Evolutionary conservation across 805 yeast genomes (phyloP).

Genomic region (Candida taoyuanica): DNA sequence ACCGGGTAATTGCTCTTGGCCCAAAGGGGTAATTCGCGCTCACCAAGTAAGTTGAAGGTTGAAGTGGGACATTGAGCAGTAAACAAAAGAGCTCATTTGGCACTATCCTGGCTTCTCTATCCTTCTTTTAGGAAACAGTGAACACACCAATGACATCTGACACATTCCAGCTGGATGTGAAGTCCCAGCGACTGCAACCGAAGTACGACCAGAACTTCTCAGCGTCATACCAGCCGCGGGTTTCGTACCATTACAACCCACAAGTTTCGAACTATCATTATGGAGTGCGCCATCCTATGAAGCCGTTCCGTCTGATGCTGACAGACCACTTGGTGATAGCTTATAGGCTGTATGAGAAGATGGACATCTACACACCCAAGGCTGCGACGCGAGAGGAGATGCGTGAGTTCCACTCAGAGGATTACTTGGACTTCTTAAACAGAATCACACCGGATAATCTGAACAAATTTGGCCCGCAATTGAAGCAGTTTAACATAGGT

Average conservation of each 20-base stretch:
- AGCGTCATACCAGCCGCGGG: slow-evolving; percentile 47
- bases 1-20: background rate
- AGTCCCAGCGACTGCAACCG: slow-evolving; percentile 41
- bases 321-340: slow-evolving; percentile 88
- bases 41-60: too few relatives aligned
- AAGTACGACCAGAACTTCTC: slow-evolving; percentile 37
- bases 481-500: slow-evolving; percentile 85
- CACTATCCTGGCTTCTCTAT: too few relatives aligned
- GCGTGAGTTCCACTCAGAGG: slow-evolving; percentile 78
- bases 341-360: slow-evolving; percentile 78
- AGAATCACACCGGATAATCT: slow-evolving; percentile 90
- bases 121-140: too few relatives aligned
- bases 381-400: slow-evolving; percentile 80
- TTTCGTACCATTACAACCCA: slow-evolving; percentile 86
- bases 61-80: too few relatives aligned
- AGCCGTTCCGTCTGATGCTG: slow-evolving; percentile 88
- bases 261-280: slow-evolving; percentile 78
- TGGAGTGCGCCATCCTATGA: slow-evolving; percentile 97
- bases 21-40: slow-evolving; percentile 1
- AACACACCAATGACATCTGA: slow-evolving; percentile 16
- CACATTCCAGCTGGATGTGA: slow-evolving; percentile 38
- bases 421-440: slow-evolving; percentile 86
- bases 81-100: too few relatives aligned
- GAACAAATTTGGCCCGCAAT: slow-evolving; percentile 52
- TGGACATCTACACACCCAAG: slow-evolving; percentile 86